Conservation (phyloP, 208 protist species). For the Acanthamoeba castellanii region DNA sequence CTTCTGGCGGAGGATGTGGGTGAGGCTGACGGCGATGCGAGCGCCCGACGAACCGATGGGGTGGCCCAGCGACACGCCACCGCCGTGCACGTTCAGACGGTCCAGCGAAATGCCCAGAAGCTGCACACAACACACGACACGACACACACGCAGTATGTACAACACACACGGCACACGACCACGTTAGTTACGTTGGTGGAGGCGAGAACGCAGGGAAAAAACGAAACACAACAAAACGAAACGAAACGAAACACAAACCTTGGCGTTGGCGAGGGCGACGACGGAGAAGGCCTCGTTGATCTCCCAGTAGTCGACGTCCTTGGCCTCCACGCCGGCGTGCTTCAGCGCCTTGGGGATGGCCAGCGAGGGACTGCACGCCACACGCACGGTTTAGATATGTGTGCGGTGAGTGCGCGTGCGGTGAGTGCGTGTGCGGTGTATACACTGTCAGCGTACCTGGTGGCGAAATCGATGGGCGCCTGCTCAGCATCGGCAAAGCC, state of each 20-base stretch:
- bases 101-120: constrained; percentile 89
- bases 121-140: background rate
- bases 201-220: no score
- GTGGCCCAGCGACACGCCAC: constrained; percentile 96
- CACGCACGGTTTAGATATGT: no score
- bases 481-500: constrained; percentile 92
- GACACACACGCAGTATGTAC: background rate
- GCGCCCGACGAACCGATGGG: constrained; percentile 94
- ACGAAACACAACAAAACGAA: no score
- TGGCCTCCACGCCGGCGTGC: constrained; percentile 20
- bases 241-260: constrained; percentile 79
- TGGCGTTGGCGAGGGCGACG: constrained; percentile 93
- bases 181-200: no score
- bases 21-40: constrained; percentile 92
- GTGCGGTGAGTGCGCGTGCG: no score
- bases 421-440: constrained; percentile 21
- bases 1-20: constrained; percentile 52
- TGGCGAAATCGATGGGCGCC: constrained; percentile 92
- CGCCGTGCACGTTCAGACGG: constrained; percentile 95
- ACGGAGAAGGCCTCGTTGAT: constrained; percentile 98
- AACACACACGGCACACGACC: no score
- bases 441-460: constrained; percentile 77
- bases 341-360: constrained; percentile 90
- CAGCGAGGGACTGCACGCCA: constrained; percentile 88
- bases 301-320: constrained; percentile 94